Conservation (phyloP, 352 stramenopile species). For the Elongisporangium undulatum region DNA sequence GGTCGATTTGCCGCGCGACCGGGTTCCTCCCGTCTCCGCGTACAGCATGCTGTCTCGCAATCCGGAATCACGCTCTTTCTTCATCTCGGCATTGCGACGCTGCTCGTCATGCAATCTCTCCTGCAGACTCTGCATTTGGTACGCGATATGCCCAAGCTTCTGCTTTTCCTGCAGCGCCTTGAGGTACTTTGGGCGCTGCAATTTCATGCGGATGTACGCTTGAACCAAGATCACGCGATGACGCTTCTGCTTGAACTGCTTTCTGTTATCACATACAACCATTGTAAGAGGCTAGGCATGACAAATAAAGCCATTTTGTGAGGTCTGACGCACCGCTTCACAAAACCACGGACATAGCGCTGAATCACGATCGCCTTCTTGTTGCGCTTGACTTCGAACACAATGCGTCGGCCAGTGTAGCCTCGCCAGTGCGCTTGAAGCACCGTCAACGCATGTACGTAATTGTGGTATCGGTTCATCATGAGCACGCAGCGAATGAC, state of each 20-base stretch:
- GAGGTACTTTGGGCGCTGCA: conserved; percentile 50
- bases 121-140: conserved; percentile 51
- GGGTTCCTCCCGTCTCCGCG: conserved; percentile 30
- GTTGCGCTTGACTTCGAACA: conserved; percentile 39
- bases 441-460: conserved; percentile 44
- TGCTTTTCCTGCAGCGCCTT: conserved; percentile 46
- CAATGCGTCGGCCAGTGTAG: conserved; percentile 52
- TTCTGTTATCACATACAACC: conserved; percentile 19
- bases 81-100: conserved; percentile 48
- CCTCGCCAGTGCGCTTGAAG: conserved; percentile 80
- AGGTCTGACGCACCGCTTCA: conserved; percentile 32
- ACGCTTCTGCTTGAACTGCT: conserved; percentile 47
- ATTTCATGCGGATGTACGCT: conserved; percentile 60
- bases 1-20: conserved; percentile 51
- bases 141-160: conserved; percentile 53
- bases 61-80: conserved; percentile 35
- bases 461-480: conserved; percentile 69
- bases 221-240: conserved; percentile 57
- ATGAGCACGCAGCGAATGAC: conserved; percentile 75
- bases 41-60: conserved; percentile 41
- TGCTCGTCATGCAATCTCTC: conserved; percentile 61
- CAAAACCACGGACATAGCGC: conserved; percentile 54
- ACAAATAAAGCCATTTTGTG: conserved; percentile 1
- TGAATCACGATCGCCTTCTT: conserved; percentile 67
- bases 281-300: not conserved